Conservation (phyloP, 2,329 filamentous ascomycete species). For the Fusarium sp. region DNA sequence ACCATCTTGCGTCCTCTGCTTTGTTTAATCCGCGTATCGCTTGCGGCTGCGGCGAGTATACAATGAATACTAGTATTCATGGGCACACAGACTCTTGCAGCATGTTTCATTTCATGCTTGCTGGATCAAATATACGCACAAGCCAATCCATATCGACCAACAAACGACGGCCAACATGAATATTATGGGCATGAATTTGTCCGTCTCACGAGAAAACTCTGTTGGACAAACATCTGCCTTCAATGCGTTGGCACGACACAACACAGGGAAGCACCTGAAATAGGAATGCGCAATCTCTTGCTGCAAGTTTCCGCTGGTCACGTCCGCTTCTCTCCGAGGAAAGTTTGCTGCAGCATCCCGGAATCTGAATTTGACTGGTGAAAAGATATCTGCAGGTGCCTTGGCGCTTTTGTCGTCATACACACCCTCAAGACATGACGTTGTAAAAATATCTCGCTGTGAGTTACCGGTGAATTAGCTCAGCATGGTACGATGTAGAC, state of each 20-base stretch:
- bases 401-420: constrained; percentile 7
- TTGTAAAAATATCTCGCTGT: constrained; percentile 14
- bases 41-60: constrained; percentile 14
- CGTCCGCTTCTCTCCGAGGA: constrained; percentile 11
- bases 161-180: neutral
- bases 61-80: constrained; percentile 3
- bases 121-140: constrained; percentile 5
- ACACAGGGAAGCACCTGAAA: constrained; percentile 4
- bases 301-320: constrained; percentile 12
- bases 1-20: constrained; percentile 21
- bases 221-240: neutral
- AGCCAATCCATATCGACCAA: neutral
- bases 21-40: neutral
- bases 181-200: constrained; percentile 17
- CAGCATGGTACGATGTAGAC: constrained; percentile 13
- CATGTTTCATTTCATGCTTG: constrained; percentile 30
- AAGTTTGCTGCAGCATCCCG: constrained; percentile 10
- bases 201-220: neutral
- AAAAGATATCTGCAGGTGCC: constrained; percentile 6
- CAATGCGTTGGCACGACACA: constrained; percentile 20
- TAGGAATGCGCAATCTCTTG: constrained; percentile 25
- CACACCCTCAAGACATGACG: constrained; percentile 14
- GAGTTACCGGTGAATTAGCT: constrained; percentile 1
- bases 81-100: neutral
- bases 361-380: neutral